These are phyloP conservation scores for Pseudophaeomoniella oleicola DNA, from an alignment of 2,329 filamentous ascomycete species.

Conservation along the genomic window DNA sequence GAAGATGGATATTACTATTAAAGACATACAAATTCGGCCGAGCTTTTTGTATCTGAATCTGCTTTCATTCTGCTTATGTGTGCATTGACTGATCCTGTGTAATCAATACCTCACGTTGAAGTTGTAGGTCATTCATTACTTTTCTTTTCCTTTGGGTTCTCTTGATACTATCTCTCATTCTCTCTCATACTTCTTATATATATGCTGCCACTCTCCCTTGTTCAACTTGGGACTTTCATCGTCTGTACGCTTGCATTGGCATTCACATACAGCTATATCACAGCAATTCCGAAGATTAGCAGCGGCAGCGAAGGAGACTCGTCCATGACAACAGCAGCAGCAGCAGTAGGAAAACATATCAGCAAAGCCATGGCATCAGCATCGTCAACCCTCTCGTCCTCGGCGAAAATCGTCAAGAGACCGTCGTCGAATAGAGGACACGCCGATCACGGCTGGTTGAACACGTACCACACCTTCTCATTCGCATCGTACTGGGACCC, in stretches of 20 bases:
- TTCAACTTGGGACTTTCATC: slow-evolving; percentile 8
- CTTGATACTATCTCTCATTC: too few species aligned
- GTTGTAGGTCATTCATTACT: background rate
- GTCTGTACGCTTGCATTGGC: slow-evolving; percentile 5
- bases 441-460: slow-evolving; percentile 73
- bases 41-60: too few species aligned
- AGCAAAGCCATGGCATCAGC: background rate
- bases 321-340: slow-evolving; percentile 8
- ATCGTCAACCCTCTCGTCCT: slow-evolving; percentile 31
- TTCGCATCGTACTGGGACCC: slow-evolving; percentile 63
- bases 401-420: slow-evolving; percentile 62
- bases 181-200: too few species aligned
- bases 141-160: too few species aligned
- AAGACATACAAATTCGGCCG: too few species aligned
- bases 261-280: slow-evolving; percentile 6
- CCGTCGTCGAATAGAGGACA: slow-evolving; percentile 60
- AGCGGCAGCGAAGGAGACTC: too few species aligned
- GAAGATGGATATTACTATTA: too few species aligned
- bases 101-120: background rate
- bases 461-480: slow-evolving; percentile 74
- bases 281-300: slow-evolving; percentile 2
- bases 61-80: background rate
- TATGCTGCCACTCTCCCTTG: slow-evolving; percentile 8
- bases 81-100: background rate
- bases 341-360: background rate